Conservation (phyloP, 2,329 filamentous ascomycete genomes). For the Fusarium fujikuroi region DNA sequence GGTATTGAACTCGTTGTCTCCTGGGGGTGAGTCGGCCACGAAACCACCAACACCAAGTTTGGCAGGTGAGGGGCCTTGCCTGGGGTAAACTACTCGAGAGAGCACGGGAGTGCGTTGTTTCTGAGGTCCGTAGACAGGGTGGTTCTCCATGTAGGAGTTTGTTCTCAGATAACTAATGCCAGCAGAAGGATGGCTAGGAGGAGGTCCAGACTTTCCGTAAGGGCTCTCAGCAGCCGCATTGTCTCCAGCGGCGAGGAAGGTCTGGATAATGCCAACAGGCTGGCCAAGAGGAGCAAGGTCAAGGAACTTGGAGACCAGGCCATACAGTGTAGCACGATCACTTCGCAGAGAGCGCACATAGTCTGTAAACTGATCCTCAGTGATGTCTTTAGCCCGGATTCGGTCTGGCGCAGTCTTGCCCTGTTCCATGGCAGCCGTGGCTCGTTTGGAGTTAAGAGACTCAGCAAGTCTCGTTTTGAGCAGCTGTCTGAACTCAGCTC, state of each 20-base stretch:
- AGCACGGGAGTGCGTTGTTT: constrained; percentile 59
- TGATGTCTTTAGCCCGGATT: constrained; percentile 53
- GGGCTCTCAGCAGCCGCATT: constrained; percentile 50
- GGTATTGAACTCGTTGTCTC: constrained; percentile 56
- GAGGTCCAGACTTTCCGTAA: constrained; percentile 66
- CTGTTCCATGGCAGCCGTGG: constrained; percentile 53
- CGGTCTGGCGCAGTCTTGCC: constrained; percentile 47
- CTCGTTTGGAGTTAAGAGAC: constrained; percentile 55
- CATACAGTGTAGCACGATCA: constrained; percentile 62
- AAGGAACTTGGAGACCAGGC: constrained; percentile 68
- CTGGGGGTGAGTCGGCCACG: constrained; percentile 55
- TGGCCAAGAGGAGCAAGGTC: constrained; percentile 66
- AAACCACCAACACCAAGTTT: constrained; percentile 68
- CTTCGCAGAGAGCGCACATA: constrained; percentile 64
- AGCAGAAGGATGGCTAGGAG: constrained; percentile 69
- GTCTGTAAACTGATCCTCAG: constrained; percentile 61
- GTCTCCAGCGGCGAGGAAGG: constrained; percentile 41
- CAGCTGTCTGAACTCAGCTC: constrained; percentile 65
- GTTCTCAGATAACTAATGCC: constrained; percentile 71
- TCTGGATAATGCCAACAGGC: constrained; percentile 44
- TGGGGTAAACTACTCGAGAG: constrained; percentile 62
- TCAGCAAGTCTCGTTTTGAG: constrained; percentile 61
- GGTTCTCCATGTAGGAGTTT: constrained; percentile 65
- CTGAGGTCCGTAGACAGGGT: constrained; percentile 70
- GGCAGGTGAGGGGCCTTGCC: constrained; percentile 47